phyloP scores from a whole-genome alignment of 2,329 filamentous ascomycete genomes.

The Diaporthe capsici region DNA sequence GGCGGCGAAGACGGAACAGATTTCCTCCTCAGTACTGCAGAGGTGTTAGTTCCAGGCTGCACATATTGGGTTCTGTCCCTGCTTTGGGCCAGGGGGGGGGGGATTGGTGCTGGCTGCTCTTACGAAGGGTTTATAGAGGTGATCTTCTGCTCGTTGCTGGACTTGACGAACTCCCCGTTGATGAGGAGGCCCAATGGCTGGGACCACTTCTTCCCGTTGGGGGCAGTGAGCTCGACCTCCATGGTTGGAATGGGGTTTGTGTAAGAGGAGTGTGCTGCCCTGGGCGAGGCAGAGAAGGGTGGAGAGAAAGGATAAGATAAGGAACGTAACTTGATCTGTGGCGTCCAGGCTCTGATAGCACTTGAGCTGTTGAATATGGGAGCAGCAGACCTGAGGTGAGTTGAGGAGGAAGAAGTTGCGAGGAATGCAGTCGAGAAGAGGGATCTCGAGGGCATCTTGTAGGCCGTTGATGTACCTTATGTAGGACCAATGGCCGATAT shows the following conservation, averaged over 20 bases:
- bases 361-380: background rate
- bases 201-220: slow-evolving; percentile 80
- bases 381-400: background rate
- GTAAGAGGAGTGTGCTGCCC: slow-evolving; percentile 16
- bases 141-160: slow-evolving; percentile 75
- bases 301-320: slow-evolving; percentile 4
- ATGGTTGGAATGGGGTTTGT: slow-evolving; percentile 43
- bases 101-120: slow-evolving; percentile 42
- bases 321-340: background rate
- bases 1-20: slow-evolving; percentile 79
- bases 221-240: slow-evolving; percentile 76
- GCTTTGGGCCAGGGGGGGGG: no score
- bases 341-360: background rate
- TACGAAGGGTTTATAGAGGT: slow-evolving; percentile 79
- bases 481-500: background rate
- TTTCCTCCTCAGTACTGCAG: slow-evolving; percentile 71
- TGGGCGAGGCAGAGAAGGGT: slow-evolving; percentile 1
- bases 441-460: slow-evolving; percentile 26
- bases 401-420: slow-evolving; percentile 10
- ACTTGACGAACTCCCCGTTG: slow-evolving; percentile 83
- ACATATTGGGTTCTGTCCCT: background rate
- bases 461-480: slow-evolving; percentile 7
- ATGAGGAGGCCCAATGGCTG: slow-evolving; percentile 87
- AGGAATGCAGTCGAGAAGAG: slow-evolving; percentile 12
- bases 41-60: slow-evolving; percentile 6